phyloP scores from a whole-genome alignment of 2,329 filamentous ascomycete species.

The Neopestalotiopsis rosae region DNA sequence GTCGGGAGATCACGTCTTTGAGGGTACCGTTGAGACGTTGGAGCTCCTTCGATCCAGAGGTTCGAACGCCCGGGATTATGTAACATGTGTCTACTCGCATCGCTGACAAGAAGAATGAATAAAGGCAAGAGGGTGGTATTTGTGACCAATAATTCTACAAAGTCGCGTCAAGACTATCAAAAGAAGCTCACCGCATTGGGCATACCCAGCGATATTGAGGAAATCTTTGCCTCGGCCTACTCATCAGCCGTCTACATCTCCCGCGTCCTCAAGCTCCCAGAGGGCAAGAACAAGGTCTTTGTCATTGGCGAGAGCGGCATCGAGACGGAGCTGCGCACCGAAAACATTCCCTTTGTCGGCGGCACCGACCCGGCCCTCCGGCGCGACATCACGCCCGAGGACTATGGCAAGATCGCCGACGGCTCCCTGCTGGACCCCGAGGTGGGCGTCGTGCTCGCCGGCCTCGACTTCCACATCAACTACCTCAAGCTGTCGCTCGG shows the following conservation, averaged over 20 bases:
- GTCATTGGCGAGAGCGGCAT: conserved; percentile 91
- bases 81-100: not conserved
- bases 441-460: conserved; percentile 87
- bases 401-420: conserved; percentile 80
- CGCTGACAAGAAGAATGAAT: conserved; percentile 10
- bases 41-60: conserved; percentile 82
- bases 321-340: conserved; percentile 82
- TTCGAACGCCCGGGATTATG: conserved; percentile 40
- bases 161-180: conserved; percentile 89
- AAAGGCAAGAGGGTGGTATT: conserved; percentile 91
- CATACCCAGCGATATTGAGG: conserved; percentile 81
- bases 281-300: conserved; percentile 89
- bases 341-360: conserved; percentile 81
- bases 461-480: conserved; percentile 93
- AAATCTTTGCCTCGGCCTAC: conserved; percentile 96
- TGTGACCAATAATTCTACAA: conserved; percentile 99
- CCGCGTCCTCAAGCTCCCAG: conserved; percentile 81
- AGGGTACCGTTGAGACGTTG: conserved; percentile 83
- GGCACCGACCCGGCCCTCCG: conserved; percentile 82
- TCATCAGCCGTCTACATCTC: conserved; percentile 95
- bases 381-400: conserved; percentile 78
- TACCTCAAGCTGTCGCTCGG: conserved; percentile 89
- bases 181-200: conserved; percentile 85
- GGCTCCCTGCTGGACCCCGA: conserved; percentile 80
- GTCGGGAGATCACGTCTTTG: conserved; percentile 91